Base-by-base conservation (phyloP, 2,329 filamentous ascomycete species). In the Cadophora gregata region DNA sequence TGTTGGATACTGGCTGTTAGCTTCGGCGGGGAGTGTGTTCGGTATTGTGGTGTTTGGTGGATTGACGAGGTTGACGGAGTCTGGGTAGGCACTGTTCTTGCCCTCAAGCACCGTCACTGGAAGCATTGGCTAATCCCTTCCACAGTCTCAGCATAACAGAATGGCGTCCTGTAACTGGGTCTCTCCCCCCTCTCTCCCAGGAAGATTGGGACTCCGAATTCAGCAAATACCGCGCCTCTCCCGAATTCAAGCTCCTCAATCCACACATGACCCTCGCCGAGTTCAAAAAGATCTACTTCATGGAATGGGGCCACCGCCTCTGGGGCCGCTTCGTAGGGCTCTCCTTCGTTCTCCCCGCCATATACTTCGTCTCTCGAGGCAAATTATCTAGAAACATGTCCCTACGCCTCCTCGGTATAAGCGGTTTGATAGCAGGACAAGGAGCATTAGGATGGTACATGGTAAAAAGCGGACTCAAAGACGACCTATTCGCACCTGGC, bases 391-490 rank as follows among this genome's bases (percentile, higher is more conserved):
- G 84, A 62, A 88, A 86, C 62, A 96, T 97, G 90, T 89, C 93
- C 19, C 78, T 84, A 73, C 90, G 92, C 69, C 84, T 99, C 16
- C 81, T 88, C 48, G 95, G 93, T 14, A 98, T 99, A 70, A 92
- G 93, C 51, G 88, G 86, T 59, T 84, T 98, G 74, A 97, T 99
- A 75, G 96, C 93, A 63, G 96, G 97, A 79, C 96, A 99, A 79
- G 96, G 96, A 53, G 87, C 96, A 75, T 90, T 99, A 70, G 96
- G 96, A 63, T 99, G 96, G 96, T 99, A 96, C 93, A 99, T 99
- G 96, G 96, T 99, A 73, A 96, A 96, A 80, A 96, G 92, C 12
- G 96, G 96, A 1, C 84, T 99, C 69, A 96, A 95, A 78, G 96
- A 98, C 77, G 96, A 99, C 78, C 86, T 99, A 31, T 97, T 99